Evolutionary conservation across 805 yeast genomes (phyloP).

Genomic region (Henningerozyma blattae): DNA sequence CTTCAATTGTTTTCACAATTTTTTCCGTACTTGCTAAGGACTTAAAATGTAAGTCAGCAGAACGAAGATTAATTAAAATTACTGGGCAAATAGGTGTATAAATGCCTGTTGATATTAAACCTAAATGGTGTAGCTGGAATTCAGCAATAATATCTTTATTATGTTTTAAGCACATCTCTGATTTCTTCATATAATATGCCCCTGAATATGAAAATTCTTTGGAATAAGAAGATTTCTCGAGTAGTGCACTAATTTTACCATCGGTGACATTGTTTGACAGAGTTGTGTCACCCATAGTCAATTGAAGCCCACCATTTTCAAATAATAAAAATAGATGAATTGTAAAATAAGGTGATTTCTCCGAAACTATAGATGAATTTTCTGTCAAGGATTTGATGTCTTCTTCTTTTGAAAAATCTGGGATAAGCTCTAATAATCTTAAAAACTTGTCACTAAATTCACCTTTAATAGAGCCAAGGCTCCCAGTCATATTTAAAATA

Average conservation of each 20-base stretch:
- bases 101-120: slow-evolving; percentile 11
- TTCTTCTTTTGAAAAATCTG: neutral
- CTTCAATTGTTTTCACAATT: slow-evolving; percentile 7
- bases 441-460: slow-evolving; percentile 15
- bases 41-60: slow-evolving; percentile 13
- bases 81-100: slow-evolving; percentile 8
- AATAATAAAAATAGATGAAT: slow-evolving; percentile 10
- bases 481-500: slow-evolving; percentile 13
- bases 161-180: slow-evolving; percentile 13
- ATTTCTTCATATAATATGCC: slow-evolving; percentile 11
- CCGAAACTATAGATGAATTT: neutral
- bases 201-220: slow-evolving; percentile 15
- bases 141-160: slow-evolving; percentile 10
- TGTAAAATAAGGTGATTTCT: slow-evolving; percentile 5
- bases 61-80: slow-evolving; percentile 9
- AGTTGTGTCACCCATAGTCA: slow-evolving; percentile 9
- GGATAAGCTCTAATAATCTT: slow-evolving; percentile 6
- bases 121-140: slow-evolving; percentile 10
- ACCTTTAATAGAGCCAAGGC: slow-evolving; percentile 15
- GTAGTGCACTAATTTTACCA: slow-evolving; percentile 11
- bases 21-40: slow-evolving; percentile 12
- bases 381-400: slow-evolving; percentile 1
- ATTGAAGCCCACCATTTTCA: slow-evolving; percentile 12
- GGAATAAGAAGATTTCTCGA: slow-evolving; percentile 13
- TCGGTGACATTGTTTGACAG: slow-evolving; percentile 6